Percentiles rank a stretch among this genome's conserved stretches.
These are phyloP conservation scores for Globisporangium nodosum DNA, from an alignment of 352 stramenopile species.

Conservation along the genomic window DNA sequence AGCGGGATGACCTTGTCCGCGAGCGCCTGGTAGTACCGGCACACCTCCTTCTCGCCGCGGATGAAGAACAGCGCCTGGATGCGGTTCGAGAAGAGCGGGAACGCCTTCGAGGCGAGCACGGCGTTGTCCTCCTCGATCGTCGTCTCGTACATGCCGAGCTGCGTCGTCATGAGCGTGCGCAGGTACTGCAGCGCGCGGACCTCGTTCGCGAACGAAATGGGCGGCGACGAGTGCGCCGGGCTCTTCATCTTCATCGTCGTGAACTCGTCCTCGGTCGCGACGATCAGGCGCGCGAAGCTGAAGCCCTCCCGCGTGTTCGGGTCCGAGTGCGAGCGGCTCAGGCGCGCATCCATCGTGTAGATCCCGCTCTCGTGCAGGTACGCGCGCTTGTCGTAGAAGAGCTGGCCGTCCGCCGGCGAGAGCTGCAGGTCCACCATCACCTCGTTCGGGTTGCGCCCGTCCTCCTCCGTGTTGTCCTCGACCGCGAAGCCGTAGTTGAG, in stretches of 20 bases:
- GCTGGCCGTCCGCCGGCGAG: conserved; percentile 44
- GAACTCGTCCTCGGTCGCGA: conserved; percentile 82
- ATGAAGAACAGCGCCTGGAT: conserved; percentile 88
- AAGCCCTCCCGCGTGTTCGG: conserved; percentile 82
- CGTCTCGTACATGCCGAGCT: conserved; percentile 77
- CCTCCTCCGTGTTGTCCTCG: conserved; percentile 97
- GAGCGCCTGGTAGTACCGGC: conserved; percentile 72
- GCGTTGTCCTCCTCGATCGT: conserved; percentile 86
- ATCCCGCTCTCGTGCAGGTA: conserved; percentile 85
- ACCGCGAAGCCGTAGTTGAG: conserved; percentile 99
- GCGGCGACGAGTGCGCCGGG: conserved; percentile 67
- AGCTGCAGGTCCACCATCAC: conserved; percentile 88
- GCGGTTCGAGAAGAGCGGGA: conserved; percentile 81
- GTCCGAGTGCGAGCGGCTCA: conserved; percentile 83
- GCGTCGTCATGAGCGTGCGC: conserved; percentile 68
- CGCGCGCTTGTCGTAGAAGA: conserved; percentile 81
- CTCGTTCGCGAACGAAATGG: conserved; percentile 84
- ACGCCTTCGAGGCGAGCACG: conserved; percentile 73
- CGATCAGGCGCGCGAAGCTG: conserved; percentile 81
- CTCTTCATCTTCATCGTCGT: conserved; percentile 76
- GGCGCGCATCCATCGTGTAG: conserved; percentile 81
- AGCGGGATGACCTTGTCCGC: conserved; percentile 80
- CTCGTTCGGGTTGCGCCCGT: conserved; percentile 98
- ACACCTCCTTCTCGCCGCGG: conserved; percentile 86
- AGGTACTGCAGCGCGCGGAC: conserved; percentile 72